Evolutionary conservation across 75 land plant genomes (phyloP), one percentile per base, ranked within the genome.

Genomic region (Cryptomeria japonica): DNA sequence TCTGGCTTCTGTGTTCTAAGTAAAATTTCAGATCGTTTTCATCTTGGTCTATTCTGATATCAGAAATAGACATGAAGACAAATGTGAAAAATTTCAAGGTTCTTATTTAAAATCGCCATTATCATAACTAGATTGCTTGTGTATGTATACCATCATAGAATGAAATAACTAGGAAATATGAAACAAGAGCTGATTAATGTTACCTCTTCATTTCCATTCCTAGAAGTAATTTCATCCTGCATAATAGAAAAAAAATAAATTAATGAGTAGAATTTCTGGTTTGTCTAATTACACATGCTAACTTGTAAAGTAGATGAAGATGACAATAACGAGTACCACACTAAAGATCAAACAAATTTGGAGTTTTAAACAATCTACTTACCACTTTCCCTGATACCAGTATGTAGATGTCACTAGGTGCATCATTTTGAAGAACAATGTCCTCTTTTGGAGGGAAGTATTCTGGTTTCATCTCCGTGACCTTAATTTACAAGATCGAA

Each of bases 381-480:
- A 82, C 94, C 34, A 93, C 91, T 76, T 88, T 88, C 34, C 97
- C 97, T 38, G 96, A 92, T 1, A 96, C 95, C 14, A 96, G 83
- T 2, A 96, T 88, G 87, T 96, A 96, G 39, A 96, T 88, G 85
- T 92, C 96, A 68, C 92, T 93, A 41, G 96, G 95, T 14, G 95
- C 93, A 37, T 95, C 97, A 76, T 92, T 96, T 84, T 95, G 93
- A 87, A 96, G 89, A 41, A 96, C 90, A 47, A 96, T 91, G 86
- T 96, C 97, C 76, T 93, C 97, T 73, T 90, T 88, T 8, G 97
- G 97, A 15, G 97, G 96, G 41, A 94, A 90, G 87, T 95, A 96
- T 86, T 96, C 97, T 37, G 95, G 93, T 76, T 92, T 96, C 95
- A 96, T 93, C 89, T 93, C 92, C 19, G 96, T 87, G 31, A 95